phyloP scores from a whole-genome alignment of 306 rosid species.

The Prunus salicina region DNA sequence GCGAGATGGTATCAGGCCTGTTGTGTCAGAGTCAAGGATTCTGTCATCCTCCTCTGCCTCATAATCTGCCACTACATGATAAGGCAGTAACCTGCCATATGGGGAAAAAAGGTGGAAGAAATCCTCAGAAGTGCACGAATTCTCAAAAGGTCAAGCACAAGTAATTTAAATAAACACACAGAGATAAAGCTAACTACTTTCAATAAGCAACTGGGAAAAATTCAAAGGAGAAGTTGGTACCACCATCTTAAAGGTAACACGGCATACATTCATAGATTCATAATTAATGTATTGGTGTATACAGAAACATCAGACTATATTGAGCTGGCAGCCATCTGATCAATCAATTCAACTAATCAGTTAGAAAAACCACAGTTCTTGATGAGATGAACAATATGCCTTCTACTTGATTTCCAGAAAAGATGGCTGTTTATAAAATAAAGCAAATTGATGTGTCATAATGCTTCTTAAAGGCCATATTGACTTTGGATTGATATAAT shows the following conservation, averaged over 20 bases:
- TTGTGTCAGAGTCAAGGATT: constrained; percentile 90
- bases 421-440: not conserved
- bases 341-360: not conserved
- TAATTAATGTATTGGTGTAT: not conserved
- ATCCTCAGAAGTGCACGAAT: not conserved
- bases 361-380: not conserved
- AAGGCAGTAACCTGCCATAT: constrained; percentile 70
- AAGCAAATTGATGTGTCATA: not conserved
- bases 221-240: not conserved
- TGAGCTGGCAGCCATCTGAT: not conserved
- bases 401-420: not conserved
- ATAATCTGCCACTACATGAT: constrained; percentile 98
- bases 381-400: not conserved
- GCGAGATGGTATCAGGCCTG: constrained; percentile 87
- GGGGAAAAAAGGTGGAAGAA: not conserved
- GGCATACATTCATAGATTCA: not conserved
- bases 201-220: not conserved
- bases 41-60: constrained; percentile 99
- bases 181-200: not conserved
- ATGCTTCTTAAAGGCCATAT: not conserved
- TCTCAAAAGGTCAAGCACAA: not conserved
- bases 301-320: not conserved
- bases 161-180: not conserved
- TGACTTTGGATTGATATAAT: not conserved
- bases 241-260: not conserved